Percentiles rank a stretch among this genome's conserved stretches.
Evolutionary conservation across 2,329 filamentous ascomycete genomes (phyloP).

Genomic region (Aaosphaeria pasadenensis): DNA sequence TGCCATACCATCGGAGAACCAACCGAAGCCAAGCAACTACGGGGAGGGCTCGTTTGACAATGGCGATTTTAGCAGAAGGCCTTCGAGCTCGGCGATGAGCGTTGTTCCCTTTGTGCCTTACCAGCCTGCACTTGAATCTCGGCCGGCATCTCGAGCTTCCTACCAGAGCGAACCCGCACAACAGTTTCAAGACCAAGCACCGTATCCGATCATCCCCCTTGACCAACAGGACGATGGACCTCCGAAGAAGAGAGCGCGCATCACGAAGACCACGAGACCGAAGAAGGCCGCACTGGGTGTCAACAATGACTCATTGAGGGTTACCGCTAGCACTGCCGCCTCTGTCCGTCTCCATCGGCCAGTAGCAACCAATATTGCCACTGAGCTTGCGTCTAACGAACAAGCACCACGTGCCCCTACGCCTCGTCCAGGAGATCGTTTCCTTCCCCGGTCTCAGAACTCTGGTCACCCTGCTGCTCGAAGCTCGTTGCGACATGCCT

Average conservation of each 20-base stretch:
- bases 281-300: slow-evolving; percentile 69
- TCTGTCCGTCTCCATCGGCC: slow-evolving; percentile 84
- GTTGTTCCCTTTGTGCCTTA: slow-evolving; percentile 35
- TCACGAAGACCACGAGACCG: slow-evolving; percentile 69
- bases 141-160: slow-evolving; percentile 39
- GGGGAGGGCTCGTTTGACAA: slow-evolving; percentile 23
- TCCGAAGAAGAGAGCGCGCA: slow-evolving; percentile 75
- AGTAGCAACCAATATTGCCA: slow-evolving; percentile 52
- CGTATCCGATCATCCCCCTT: slow-evolving; percentile 9
- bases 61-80: slow-evolving; percentile 36
- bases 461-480: slow-evolving; percentile 27
- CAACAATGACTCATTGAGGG: slow-evolving; percentile 75
- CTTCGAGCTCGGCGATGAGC: slow-evolving; percentile 45
- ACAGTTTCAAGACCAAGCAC: slow-evolving; percentile 14
- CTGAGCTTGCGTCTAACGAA: slow-evolving; percentile 58
- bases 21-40: slow-evolving; percentile 30
- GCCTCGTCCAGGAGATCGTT: slow-evolving; percentile 60
- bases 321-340: slow-evolving; percentile 86
- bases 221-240: slow-evolving; percentile 50
- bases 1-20: slow-evolving; percentile 14
- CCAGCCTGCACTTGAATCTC: slow-evolving; percentile 28
- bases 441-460: slow-evolving; percentile 16
- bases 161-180: slow-evolving; percentile 28
- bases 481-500: slow-evolving; percentile 60
- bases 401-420: slow-evolving; percentile 75